Base-by-base conservation (phyloP, 2,329 filamentous ascomycete species). In the Trichophyton equinum region DNA sequence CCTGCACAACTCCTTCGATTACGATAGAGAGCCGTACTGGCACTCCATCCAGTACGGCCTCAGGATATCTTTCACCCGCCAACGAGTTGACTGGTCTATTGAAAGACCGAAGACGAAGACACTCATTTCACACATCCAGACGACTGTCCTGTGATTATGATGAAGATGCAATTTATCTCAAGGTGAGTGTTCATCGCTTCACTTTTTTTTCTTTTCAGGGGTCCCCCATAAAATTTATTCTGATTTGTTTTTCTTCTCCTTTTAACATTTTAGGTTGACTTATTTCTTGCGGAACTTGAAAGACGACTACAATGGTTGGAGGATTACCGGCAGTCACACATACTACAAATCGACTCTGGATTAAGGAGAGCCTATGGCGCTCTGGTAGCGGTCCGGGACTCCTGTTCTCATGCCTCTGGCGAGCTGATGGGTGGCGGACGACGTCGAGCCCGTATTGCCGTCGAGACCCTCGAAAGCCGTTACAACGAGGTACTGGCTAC, bases 361-460 rank as follows among this genome's bases (percentile, higher is more conserved):
- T 85, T 97, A 61, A 86, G 88, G 49, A 84, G 89, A 66, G 90
- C 92, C 20, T 95, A 95, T 74, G 81, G 85, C 15, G 95, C 91
- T 0, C 79, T 99, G 1, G 87, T 92, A 69, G 85, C 89, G 6
- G 91, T 99, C 27, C 85, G 91, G 63, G 86, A 90, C 66, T 85
- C 90, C 68, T 99, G 94, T 74, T 90, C 89, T 44, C 85, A 91
- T 65, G 91, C 92, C 20, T 95, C 91, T 0, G 92, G 90, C 64
- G 92, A 94, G 70, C 83, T 96, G 55, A 84, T 97, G 66, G 94
- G 91, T 61, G 89, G 88, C 42, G 91, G 94, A 22, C 86, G 89
- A 59, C 84, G 89, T 65, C 83, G 91, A 63, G 85, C 95, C 62
- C 88, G 89, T 65, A 84, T 97, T 62, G 86, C 97, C 77, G 90